Conservation (phyloP, 371 early-diverging fungal genomes). For the Mortierella sp. region DNA sequence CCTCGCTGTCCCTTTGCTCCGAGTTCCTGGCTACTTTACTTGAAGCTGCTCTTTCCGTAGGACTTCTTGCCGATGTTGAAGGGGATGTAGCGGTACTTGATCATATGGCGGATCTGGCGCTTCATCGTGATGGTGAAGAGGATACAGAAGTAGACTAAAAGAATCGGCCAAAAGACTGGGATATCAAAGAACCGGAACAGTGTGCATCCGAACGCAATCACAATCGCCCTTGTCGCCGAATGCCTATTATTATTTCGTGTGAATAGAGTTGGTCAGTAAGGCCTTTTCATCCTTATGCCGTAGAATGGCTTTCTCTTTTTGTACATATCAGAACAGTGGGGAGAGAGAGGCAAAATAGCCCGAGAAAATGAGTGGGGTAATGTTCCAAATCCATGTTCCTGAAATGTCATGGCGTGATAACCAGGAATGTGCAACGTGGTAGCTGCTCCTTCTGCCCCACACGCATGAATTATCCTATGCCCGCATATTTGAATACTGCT, state of each 20-base stretch:
- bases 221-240: constrained; percentile 84
- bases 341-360: neutral
- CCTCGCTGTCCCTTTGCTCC: neutral
- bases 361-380: neutral
- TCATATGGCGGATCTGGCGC: constrained; percentile 98
- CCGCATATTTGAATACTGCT: neutral
- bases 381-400: neutral
- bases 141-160: constrained; percentile 95
- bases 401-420: neutral
- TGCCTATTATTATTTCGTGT: constrained; percentile 66
- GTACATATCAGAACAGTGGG: neutral
- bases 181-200: constrained; percentile 94
- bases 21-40: constrained; percentile 5
- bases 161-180: constrained; percentile 97
- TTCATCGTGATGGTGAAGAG: constrained; percentile 96
- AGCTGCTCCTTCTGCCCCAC: neutral
- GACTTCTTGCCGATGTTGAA: constrained; percentile 97
- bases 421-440: neutral
- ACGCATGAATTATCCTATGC: neutral
- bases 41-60: constrained; percentile 63
- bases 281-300: too few relatives aligned
- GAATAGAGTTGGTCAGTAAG: neutral
- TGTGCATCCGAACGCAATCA: constrained; percentile 87
- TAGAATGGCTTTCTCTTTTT: neutral
- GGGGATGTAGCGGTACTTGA: constrained; percentile 98